phyloP scores from a whole-genome alignment of 2,329 filamentous ascomycete species.

The Tympanopsis confertula region DNA sequence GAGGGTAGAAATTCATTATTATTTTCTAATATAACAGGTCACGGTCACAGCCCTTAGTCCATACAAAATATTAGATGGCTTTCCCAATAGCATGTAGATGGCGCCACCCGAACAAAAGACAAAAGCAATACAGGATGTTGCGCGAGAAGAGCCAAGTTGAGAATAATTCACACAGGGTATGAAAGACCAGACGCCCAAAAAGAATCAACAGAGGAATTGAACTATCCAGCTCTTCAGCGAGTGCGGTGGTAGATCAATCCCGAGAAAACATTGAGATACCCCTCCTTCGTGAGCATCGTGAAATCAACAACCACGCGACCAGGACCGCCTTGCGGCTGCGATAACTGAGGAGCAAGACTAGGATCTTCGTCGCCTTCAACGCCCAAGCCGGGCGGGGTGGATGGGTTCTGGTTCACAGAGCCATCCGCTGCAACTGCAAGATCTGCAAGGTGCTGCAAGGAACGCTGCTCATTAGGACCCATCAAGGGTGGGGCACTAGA shows the following conservation, averaged over 20 bases:
- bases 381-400: conserved; percentile 12
- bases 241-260: neutral
- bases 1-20: no score
- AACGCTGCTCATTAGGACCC: conserved; percentile 27
- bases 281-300: conserved; percentile 23
- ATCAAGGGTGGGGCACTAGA: conserved; percentile 20
- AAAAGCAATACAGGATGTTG: no score
- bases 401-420: conserved; percentile 13
- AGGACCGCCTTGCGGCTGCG: conserved; percentile 5
- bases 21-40: no score
- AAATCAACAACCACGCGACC: conserved; percentile 22
- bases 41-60: no score
- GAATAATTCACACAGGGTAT: no score
- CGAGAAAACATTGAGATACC: conserved; percentile 24
- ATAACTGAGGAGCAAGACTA: neutral
- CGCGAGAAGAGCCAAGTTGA: no score
- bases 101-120: no score
- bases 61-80: no score
- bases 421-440: conserved; percentile 27
- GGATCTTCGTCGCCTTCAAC: neutral
- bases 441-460: conserved; percentile 27
- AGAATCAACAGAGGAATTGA: no score
- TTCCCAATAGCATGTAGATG: no score
- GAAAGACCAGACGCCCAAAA: no score
- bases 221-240: no score